Base-by-base conservation (phyloP, 768 basidiomycete species). In the Cubamyces lactineus region DNA sequence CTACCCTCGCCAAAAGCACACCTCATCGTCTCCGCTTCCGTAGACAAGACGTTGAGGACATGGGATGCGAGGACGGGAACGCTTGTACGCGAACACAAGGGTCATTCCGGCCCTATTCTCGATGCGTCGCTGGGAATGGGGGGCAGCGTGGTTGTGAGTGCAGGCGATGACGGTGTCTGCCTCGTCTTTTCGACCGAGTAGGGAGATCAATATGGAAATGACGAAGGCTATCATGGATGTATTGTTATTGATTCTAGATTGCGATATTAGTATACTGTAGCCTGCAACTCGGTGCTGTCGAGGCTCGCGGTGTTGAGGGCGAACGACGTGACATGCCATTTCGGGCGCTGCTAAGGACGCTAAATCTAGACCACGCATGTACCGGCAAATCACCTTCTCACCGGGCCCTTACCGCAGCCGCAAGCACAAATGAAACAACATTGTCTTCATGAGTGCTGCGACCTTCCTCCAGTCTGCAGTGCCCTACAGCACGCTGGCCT, bases 11-110 rank as follows among this genome's bases (percentile, higher is more conserved):
- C 94, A 3, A 86, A 88, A 68, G 77, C 85, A 1, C 84, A 96
- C 69, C 78, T 96, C 24, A 74, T 99, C 26, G 85, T 96, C 17
- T 91, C 94, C 12, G 91, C 84, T 0, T 96, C 94, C 9, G 92
- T 92, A 1, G 97, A 99, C 75, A 86, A 81, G 59, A 90, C 87
- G 1, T 79, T 98, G 56, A 87, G 84, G 62, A 96, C 95, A 13
- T 98, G 96, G 96, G 96, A 99, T 73, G 87, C 87, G 13, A 86
- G 95, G 47, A 91, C 88, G 2, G 96, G 96, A 0, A 76, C 82
- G 2, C 80, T 96, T 21, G 61, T 96, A 26, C 85, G 85, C 30
- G 87, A 88, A 52, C 92, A 98, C 72, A 86, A 82, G 23, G 96
- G 96, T 1, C 96, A 98, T 67, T 82, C 78, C 17, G 92, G 83